Evolutionary conservation across 2,329 filamentous ascomycete genomes (phyloP).

Genomic region (Beauveria sp.): DNA sequence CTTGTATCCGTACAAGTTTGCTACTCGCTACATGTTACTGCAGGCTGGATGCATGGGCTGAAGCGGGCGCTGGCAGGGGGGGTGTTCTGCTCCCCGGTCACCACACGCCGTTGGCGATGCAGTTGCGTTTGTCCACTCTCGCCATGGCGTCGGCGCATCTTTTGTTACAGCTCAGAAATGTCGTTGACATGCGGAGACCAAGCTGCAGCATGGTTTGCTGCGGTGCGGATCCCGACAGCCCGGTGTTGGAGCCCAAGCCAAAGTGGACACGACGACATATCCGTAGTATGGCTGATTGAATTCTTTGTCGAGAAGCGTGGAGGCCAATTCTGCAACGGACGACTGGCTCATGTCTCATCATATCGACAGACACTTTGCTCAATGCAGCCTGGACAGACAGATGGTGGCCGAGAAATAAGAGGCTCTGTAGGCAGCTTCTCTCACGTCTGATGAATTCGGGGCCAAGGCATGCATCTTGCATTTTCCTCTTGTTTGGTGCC

Average conservation of each 20-base stretch:
- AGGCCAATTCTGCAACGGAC: neutral
- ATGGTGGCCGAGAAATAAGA: neutral
- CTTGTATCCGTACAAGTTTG: neutral
- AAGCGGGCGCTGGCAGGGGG: neutral
- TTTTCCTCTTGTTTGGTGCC: neutral
- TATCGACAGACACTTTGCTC: neutral
- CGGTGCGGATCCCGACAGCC: conserved; percentile 9
- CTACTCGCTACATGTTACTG: neutral
- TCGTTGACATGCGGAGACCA: neutral
- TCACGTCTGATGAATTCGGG: neutral
- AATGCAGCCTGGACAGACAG: neutral
- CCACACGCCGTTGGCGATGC: conserved; percentile 3
- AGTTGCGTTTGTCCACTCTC: neutral
- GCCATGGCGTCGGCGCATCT: conserved; percentile 2
- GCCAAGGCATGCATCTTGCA: conserved; percentile 1
- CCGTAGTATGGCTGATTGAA: neutral
- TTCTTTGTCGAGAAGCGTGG: neutral
- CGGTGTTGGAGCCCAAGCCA: neutral
- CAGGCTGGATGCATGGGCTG: conserved; percentile 4
- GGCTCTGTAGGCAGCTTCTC: neutral
- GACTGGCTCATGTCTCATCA: neutral
- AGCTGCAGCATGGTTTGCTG: conserved; percentile 1
- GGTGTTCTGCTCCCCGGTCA: neutral
- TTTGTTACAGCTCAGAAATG: conserved; percentile 11
- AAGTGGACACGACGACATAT: neutral